phyloP scores from a whole-genome alignment of 768 basidiomycete genomes.

The Mycena belliarum region DNA sequence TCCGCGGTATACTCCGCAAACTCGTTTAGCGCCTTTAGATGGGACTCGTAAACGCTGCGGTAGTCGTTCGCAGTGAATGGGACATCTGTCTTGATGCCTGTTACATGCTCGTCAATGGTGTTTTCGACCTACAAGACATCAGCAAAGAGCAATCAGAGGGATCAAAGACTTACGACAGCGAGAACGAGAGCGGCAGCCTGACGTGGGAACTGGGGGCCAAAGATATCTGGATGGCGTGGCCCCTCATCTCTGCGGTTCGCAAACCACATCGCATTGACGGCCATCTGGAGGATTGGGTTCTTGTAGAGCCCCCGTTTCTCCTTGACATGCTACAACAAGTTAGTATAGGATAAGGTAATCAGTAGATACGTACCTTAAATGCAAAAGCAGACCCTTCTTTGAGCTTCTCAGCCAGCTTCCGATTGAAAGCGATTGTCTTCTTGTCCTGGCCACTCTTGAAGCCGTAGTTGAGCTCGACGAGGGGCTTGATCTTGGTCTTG shows the following conservation, averaged over 20 bases:
- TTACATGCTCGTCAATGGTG: too few relatives aligned
- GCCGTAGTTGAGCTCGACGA: constrained; percentile 24
- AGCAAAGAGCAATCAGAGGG: too few relatives aligned
- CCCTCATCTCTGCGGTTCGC: too few relatives aligned
- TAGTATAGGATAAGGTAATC: neutral
- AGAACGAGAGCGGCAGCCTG: neutral
- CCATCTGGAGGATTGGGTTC: constrained; percentile 25
- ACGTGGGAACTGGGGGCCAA: too few relatives aligned
- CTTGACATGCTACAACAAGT: neutral
- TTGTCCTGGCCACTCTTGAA: constrained; percentile 24
- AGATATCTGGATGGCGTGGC: too few relatives aligned
- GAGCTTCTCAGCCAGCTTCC: constrained; percentile 22
- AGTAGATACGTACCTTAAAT: constrained; percentile 22
- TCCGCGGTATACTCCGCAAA: too few relatives aligned
- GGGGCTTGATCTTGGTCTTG: constrained; percentile 18
- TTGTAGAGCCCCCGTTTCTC: constrained; percentile 24
- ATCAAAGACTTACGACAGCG: too few relatives aligned
- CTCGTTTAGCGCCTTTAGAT: too few relatives aligned
- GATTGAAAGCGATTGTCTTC: constrained; percentile 21
- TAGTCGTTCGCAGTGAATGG: too few relatives aligned
- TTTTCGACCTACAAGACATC: too few relatives aligned
- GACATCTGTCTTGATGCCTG: too few relatives aligned
- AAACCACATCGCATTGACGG: neutral
- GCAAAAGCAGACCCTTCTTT: constrained; percentile 21
- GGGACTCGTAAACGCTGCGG: too few relatives aligned